Evolutionary conservation across 2,329 filamentous ascomycete species (phyloP), one percentile per base, ranked within the genome.

Genomic region (Claviceps africana): DNA sequence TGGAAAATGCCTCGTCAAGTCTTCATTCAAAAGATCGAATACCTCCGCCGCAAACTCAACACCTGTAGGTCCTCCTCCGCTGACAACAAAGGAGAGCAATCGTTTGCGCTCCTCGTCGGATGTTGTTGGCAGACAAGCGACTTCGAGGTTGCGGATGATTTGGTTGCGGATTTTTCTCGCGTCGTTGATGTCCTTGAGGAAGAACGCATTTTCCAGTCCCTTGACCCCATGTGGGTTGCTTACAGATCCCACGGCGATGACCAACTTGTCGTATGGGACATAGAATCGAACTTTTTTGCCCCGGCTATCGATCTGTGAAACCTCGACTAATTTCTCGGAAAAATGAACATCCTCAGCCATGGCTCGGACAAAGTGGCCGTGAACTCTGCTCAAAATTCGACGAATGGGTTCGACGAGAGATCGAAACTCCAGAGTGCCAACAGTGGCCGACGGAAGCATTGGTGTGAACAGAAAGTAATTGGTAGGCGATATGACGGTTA

Each of bases 401-500:
- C 93, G 81, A 55, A 98, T 87, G 0, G 93, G 93, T 67, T 98
- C 93, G 42, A 96, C 88, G 54, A 98, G 74, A 48, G 89, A 95
- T 57, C 91, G 78, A 61, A 97, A 73, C 64, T 95, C 91, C 33
- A 98, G 74, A 0, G 93, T 98, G 13, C 94, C 94, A 6, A 98
- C 93, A 0, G 94, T 98, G 8, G 93, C 94, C 35, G 89, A 95
- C 1, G 93, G 93, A 44, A 98, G 75, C 90, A 98, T 97, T 0
- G 93, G 93, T 2, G 93, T 98, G 68, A 98, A 98, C 33, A 98
- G 72, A 70, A 98, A 98, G 71, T 97, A 95, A 62, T 97, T 97
- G 37, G 86, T 86, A 0, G 93, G 91, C 13, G 89, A 95, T 44
- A 98, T 85, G 40, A 98, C 85, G 4, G 91, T 97, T 59, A 98